Base-by-base conservation (phyloP, 352 stramenopile genomes). In the Peronospora farinosa region DNA sequence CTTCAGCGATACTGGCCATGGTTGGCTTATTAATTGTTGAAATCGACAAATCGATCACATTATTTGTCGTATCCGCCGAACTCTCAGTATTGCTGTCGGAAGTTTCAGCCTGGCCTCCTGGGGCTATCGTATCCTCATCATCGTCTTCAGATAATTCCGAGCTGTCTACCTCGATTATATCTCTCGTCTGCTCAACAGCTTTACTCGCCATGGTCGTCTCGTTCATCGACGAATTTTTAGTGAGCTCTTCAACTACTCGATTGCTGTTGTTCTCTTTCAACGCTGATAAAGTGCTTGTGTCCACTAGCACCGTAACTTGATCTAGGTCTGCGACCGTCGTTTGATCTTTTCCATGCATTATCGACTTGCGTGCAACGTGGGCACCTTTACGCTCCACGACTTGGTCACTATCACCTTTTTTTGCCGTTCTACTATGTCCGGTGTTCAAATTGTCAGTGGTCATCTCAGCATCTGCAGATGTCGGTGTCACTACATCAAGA, bases 161-260 rank as follows among this genome's bases (percentile, higher is more conserved):
- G 15, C 28, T 40, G 17, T 52, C 51, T 7, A 69, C n/a, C 11
- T 63, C 47, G 45, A 69, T 63, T 5, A 63, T 30, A 15, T 66
- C 47, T 40, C 38, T 51, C 5, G 41, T 9, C 8, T 60, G 44
- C 12, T 36, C 40, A n/a, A 16, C 11, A 44, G 32, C 21, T 37
- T 31, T 40, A n/a, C 11, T 41, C 9, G 25, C 7, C 32, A n/a
- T 10, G 30, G n/a, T 57, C 19, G 31, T 21, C 42, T 21, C 23
- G 11, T 19, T 36, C 28, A 15, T 31, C 25, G n/a, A 11, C 35
- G 17, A 23, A 45, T 17, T 10, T 16, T 30, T 10, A 12, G 23
- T 41, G 13, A 15, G 31, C n/a, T 40, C 19, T 38, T 39, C 1
- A 12, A 37, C 31, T 8, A 37, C 12, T 32, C 8, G 7, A 12